Evolutionary conservation across 2,329 filamentous ascomycete species (phyloP), one percentile per base, ranked within the genome.

Genomic region (Fragosphaeria purpurea): DNA sequence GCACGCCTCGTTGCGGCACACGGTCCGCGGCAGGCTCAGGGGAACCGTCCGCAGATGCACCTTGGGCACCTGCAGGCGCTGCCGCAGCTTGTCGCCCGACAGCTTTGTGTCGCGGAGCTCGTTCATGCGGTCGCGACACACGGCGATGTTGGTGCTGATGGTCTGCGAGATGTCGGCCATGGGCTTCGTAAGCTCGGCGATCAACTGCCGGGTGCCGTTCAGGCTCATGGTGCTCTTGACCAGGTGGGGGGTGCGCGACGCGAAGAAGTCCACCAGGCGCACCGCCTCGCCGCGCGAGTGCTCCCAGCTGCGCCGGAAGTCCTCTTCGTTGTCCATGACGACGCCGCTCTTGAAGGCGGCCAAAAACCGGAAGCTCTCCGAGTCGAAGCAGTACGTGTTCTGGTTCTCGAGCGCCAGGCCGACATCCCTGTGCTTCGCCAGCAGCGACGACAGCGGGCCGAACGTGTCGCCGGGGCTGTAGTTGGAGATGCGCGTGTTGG

Each of bases 381-480:
- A 70, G 52, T 72, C 69, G 44, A 71, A 72, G 53, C 67, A 72
- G 51, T 67, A 73, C 1, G 59, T 62, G 4, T 61, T 65, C 5
- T 61, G 38, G n/a, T 56, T 54, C n/a, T 56, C 56, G 3, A 70
- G 58, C 0, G 49, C 51, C 4, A 69, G 47, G 2, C 60, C 57
- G n/a, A 67, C 51, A 12, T 64, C 59, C 4, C 51, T 47, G 54
- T 67, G 60, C 30, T 63, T 55, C 0, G 38, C 44, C 7, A 70
- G 54, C 1, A 70, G 54, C 1, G 49, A 44, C 31, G 63, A 52
- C 0, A 71, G 60, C 1, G 67, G 65, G 2, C 55, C 55, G 50
- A 64, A 68, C 0, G 67, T 66, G 53, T 70, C 68, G 1, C 70
- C 69, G 0, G 68, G 68, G 12, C 53, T 65, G 51, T 67, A 72